These are phyloP conservation scores for Schwanniomyces etchellsii DNA, from an alignment of 1,139 yeast genomes.

Conservation along the genomic window DNA sequence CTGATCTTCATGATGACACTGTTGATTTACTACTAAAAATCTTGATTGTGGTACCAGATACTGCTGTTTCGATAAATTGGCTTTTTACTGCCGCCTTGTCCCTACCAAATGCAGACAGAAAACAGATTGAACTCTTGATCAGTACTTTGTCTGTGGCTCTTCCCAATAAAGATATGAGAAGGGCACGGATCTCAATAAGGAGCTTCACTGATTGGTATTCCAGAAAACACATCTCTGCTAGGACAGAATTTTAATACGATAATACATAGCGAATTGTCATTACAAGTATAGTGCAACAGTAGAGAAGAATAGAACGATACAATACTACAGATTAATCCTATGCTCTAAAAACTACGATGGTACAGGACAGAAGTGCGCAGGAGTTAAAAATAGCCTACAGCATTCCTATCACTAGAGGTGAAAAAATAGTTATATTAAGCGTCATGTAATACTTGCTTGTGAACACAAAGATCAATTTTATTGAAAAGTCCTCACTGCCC, in stretches of 20 bases:
- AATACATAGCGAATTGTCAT: no score
- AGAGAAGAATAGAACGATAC: no score
- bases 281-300: no score
- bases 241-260: slow-evolving; percentile 23
- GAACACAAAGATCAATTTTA: no score
- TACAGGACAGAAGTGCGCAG: no score
- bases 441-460: no score
- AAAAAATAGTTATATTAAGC: no score
- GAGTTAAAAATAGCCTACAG: no score
- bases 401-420: no score
- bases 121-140: slow-evolving; percentile 60
- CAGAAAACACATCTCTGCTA: slow-evolving; percentile 64
- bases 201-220: slow-evolving; percentile 82
- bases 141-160: slow-evolving; percentile 55
- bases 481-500: no score
- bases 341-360: no score
- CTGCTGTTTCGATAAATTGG: slow-evolving; percentile 51
- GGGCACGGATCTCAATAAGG: slow-evolving; percentile 62
- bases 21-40: slow-evolving; percentile 67
- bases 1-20: slow-evolving; percentile 69
- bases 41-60: slow-evolving; percentile 46
- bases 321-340: no score
- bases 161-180: slow-evolving; percentile 64
- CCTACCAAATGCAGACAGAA: slow-evolving; percentile 61
- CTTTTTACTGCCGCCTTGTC: slow-evolving; percentile 46